Evolutionary conservation across 768 basidiomycete species (phyloP).

Genomic region (Boletus tylopilopsis): DNA sequence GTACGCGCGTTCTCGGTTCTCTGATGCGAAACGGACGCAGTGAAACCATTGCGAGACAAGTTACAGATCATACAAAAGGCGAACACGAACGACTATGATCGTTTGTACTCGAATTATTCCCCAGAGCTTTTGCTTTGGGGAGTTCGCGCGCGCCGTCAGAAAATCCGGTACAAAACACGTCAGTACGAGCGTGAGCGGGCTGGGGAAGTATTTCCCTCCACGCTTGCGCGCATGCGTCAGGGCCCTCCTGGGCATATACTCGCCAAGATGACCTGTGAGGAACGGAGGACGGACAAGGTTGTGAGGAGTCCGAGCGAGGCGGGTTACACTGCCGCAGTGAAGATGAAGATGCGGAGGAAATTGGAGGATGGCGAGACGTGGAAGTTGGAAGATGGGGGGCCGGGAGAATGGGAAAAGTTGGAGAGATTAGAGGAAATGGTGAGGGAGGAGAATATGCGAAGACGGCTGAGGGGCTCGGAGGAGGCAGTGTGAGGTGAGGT

Average conservation of each 20-base stretch:
- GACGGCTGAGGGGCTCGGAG: background rate
- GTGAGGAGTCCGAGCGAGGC: constrained; percentile 54
- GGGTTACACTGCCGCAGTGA: constrained; percentile 68
- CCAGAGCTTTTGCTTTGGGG: constrained; percentile 47
- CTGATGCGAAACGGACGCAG: constrained; percentile 28
- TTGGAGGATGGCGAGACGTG: constrained; percentile 35
- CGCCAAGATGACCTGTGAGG: constrained; percentile 45
- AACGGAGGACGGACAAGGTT: constrained; percentile 47
- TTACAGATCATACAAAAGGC: constrained; percentile 31
- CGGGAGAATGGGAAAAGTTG: constrained; percentile 24
- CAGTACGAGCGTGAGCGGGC: constrained; percentile 56
- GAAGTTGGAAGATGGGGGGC: constrained; percentile 33
- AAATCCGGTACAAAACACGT: constrained; percentile 60
- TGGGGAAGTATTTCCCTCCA: constrained; percentile 55
- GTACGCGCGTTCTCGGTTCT: too few relatives aligned
- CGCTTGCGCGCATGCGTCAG: constrained; percentile 43
- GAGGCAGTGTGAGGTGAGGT: background rate
- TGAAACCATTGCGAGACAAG: constrained; percentile 33
- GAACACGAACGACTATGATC: constrained; percentile 39
- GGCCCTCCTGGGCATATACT: constrained; percentile 65
- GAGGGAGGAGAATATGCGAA: constrained; percentile 28
- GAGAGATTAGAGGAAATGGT: constrained; percentile 27
- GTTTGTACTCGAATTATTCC: constrained; percentile 42
- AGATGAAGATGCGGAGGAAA: constrained; percentile 51
- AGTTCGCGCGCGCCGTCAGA: constrained; percentile 55